Percentiles rank a stretch among this genome's conserved stretches.
Conservation (phyloP, 1,284 basidiomycete species). For the Pholiota adiposa region DNA sequence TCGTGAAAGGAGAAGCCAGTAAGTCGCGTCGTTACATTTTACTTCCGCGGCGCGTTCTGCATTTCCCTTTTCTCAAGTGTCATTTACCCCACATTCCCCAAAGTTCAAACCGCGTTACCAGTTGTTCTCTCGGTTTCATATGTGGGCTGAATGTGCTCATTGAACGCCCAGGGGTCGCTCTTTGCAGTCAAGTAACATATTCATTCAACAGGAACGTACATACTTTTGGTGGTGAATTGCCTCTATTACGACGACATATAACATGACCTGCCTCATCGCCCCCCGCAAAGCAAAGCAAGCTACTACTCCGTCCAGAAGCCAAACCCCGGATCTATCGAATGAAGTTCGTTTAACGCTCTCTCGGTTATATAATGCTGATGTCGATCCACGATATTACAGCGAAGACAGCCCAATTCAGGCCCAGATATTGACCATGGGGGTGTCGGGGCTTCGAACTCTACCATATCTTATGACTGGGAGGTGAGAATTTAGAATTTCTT, state of each 20-base stretch:
- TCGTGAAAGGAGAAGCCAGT: neutral
- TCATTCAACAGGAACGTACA: too few relatives aligned
- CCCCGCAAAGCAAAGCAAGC: constrained; percentile 8
- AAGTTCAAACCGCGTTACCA: neutral
- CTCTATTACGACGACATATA: too few relatives aligned
- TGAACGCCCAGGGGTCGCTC: neutral
- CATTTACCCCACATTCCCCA: neutral
- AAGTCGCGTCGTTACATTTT: constrained; percentile 4
- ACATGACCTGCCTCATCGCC: constrained; percentile 11
- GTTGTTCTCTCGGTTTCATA: neutral
- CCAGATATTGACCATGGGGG: neutral
- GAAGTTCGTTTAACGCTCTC: constrained; percentile 7
- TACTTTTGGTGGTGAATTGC: too few relatives aligned
- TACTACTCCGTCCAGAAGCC: constrained; percentile 4
- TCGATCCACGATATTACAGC: neutral
- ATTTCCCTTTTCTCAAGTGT: neutral
- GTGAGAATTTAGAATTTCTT: neutral
- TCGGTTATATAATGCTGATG: too few relatives aligned
- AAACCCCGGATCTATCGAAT: constrained; percentile 10
- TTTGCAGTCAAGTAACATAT: neutral
- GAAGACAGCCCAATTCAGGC: neutral
- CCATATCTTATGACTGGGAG: neutral
- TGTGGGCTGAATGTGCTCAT: neutral
- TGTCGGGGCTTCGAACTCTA: neutral
- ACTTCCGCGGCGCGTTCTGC: neutral